Conservation (phyloP, 2,329 filamentous ascomycete genomes). For the Ilyonectria destructans region DNA sequence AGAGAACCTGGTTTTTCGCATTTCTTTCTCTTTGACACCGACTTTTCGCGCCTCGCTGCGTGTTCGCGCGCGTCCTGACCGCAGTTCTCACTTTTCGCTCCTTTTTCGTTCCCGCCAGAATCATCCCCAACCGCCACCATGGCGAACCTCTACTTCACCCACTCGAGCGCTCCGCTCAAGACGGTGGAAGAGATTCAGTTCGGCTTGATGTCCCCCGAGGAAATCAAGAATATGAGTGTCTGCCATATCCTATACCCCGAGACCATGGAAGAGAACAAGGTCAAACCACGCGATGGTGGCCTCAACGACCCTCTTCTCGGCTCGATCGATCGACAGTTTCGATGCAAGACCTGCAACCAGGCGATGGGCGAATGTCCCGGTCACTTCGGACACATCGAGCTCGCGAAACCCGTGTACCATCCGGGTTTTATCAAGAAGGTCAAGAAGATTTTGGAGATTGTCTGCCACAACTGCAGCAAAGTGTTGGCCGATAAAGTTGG, state of each 20-base stretch:
- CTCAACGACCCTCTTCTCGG: constrained; percentile 97
- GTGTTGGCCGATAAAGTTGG: constrained; percentile 98
- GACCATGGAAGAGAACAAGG: constrained; percentile 97
- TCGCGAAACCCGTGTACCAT: constrained; percentile 96
- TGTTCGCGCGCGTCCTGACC: constrained; percentile 45
- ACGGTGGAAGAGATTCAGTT: constrained; percentile 99
- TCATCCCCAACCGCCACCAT: constrained; percentile 72
- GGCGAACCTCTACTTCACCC: constrained; percentile 92
- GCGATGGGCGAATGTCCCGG: constrained; percentile 96
- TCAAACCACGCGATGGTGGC: constrained; percentile 90
- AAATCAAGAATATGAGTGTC: constrained; percentile 99
- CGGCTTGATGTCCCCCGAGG: constrained; percentile 95
- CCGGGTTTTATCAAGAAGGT: constrained; percentile 97
- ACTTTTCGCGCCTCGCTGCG: constrained; percentile 46
- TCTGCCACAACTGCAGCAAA: constrained; percentile 99
- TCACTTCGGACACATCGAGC: constrained; percentile 98
- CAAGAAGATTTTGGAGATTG: constrained; percentile 98
- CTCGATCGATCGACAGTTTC: constrained; percentile 95
- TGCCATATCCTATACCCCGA: constrained; percentile 98
- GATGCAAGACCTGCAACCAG: constrained; percentile 97
- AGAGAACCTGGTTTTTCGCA: constrained; percentile 41
- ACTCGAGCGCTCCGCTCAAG: constrained; percentile 96
- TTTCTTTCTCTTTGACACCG: constrained; percentile 44
- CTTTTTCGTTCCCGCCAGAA: constrained; percentile 47
- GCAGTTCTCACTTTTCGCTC: constrained; percentile 45